Evolutionary conservation across 345 rosid genomes (phyloP).

Genomic region (Conringia planisiliqua): DNA sequence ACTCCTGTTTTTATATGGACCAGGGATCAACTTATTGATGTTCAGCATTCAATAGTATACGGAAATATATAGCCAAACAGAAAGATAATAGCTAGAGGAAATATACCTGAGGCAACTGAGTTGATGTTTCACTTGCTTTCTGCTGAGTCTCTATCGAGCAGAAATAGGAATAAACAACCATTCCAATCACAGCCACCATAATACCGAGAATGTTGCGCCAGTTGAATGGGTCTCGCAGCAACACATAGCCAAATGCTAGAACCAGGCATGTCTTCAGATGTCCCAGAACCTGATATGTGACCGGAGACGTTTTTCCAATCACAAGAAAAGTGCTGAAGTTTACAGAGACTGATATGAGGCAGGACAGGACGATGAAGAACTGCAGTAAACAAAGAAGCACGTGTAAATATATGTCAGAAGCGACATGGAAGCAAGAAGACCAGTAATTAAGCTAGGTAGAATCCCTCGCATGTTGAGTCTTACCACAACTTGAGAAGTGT

Average conservation of each 20-base stretch:
- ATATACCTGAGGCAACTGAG: constrained; percentile 74
- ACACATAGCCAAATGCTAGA: constrained; percentile 93
- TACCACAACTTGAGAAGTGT: constrained; percentile 97
- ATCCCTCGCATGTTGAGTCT: constrained; percentile 29
- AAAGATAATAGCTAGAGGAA: not conserved
- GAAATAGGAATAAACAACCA: constrained; percentile 89
- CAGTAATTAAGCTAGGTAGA: not conserved
- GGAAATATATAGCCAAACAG: not conserved
- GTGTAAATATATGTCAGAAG: not conserved
- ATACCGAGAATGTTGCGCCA: constrained; percentile 98
- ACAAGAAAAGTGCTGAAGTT: constrained; percentile 99
- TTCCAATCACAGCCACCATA: constrained; percentile 84
- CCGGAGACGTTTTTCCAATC: constrained; percentile 99
- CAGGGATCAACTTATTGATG: not conserved
- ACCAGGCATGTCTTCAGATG: constrained; percentile 98
- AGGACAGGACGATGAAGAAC: constrained; percentile 98
- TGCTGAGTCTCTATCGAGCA: constrained; percentile 79
- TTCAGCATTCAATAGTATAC: not conserved
- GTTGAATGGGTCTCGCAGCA: constrained; percentile 87
- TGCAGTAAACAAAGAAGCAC: constrained; percentile 46
- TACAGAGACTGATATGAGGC: constrained; percentile 97
- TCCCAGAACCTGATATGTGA: constrained; percentile 98
- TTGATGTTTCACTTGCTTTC: constrained; percentile 62
- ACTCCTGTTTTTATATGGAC: not conserved
- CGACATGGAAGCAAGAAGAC: not conserved